Base-by-base conservation (phyloP, 1,284 basidiomycete species). In the Tilletia caries region DNA sequence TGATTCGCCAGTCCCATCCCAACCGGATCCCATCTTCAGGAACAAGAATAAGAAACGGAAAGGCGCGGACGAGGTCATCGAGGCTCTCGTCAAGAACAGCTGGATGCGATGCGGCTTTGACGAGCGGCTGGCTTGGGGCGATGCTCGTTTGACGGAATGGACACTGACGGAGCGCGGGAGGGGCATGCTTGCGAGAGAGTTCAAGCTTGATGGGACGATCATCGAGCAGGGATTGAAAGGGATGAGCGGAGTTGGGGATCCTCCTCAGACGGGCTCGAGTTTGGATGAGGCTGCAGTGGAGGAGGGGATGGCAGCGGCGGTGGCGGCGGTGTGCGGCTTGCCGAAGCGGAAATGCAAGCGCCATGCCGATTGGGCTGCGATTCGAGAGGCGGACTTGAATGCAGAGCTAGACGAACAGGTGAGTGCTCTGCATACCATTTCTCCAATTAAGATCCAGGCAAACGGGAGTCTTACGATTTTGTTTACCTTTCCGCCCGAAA, bases 71-170 rank as follows among this genome's bases (percentile, higher is more conserved):
- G 58, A 62, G 32, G 58, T 62, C 32, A 62, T 62, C 4, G 58
- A 62, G 32, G 58, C 58, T 18, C 58, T 62, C 6, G 58, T 62
- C 58, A 62, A n/a, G 29, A 62, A 62, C 29, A 62, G 66, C 15
- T 72, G 74, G 12, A 72, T 71, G 15, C 72, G 71, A 2, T 75
- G 74, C 62, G 74, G 74, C n/a, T 75, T 73, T 68, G 74, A 75
- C 34, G 62, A 70, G 18, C 70, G 74, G 2, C 70, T 75, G 43
- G 68, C 72, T 46, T 75, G 71, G 71, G 72, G 71, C 66, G 68
- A 75, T 34, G 29, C 52, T 1, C 20, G 25, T 0, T 75, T 75
- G 34, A 70, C 73, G n/a, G 10, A 32, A 2, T 75, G 72, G 72
- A 64, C 68, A 3, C 60, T 54, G 23, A n/a, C 43, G 3, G 33